Conservation (phyloP, 495 filamentous ascomycete species). For the Baudoinia panamericana region DNA sequence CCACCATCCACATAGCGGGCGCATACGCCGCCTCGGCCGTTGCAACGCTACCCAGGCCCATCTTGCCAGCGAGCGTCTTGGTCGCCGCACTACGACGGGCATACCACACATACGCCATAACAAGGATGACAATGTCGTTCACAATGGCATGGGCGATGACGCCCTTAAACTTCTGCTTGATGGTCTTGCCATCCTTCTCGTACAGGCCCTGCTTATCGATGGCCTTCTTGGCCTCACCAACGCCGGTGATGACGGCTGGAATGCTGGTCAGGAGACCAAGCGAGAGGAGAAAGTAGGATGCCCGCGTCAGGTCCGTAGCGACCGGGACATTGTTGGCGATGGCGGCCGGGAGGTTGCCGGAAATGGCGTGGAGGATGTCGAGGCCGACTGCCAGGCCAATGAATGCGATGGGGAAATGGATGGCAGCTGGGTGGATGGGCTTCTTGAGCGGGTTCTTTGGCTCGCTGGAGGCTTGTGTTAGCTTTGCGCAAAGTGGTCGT, state of each 20-base stretch:
- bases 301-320: constrained; percentile 16
- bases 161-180: constrained; percentile 20
- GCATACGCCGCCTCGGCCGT: constrained; percentile 14
- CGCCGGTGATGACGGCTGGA: constrained; percentile 20
- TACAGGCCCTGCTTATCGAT: constrained; percentile 20
- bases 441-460: constrained; percentile 16
- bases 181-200: constrained; percentile 18
- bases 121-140: constrained; percentile 16
- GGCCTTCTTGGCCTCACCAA: constrained; percentile 15
- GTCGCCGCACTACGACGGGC: neutral
- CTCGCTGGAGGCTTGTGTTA: constrained; percentile 1
- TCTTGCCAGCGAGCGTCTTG: constrained; percentile 11
- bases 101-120: constrained; percentile 17
- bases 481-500: neutral
- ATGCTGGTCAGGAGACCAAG: constrained; percentile 19
- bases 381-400: constrained; percentile 23
- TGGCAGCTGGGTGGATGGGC: constrained; percentile 26
- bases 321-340: constrained; percentile 12
- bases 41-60: constrained; percentile 6
- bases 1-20: constrained; percentile 16
- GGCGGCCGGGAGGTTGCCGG: constrained; percentile 6
- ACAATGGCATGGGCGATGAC: constrained; percentile 18
- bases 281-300: constrained; percentile 18
- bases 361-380: constrained; percentile 18
- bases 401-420: constrained; percentile 30